Evolutionary conservation across 768 basidiomycete genomes (phyloP), one percentile per base, ranked within the genome.

Genomic region (Boletus vermiculosoides): DNA sequence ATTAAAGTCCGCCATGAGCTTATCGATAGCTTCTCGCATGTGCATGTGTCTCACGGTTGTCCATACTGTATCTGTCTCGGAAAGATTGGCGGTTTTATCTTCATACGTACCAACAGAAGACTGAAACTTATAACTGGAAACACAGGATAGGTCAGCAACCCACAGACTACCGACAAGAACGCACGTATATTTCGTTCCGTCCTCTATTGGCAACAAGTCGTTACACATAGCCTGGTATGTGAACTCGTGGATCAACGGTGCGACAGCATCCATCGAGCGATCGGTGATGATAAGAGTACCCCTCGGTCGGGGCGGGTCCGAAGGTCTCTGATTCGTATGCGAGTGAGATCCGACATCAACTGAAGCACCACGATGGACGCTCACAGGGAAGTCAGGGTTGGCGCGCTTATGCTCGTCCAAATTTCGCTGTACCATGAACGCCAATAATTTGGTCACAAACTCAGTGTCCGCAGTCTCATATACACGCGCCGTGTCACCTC

Each of bases 141-240:
- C 25, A 34, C 16, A 42, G 15, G 34, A 45, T 52, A 34, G 7
- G 41, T 57, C n/a, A 36, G 36, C 25, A 45, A 58, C 18, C 30
- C 49, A 49, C 12, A 58, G 68, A 48, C 9, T 8, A 36, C 5
- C 25, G 71, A 54, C 23, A n/a, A 56, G 6, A 18, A 78, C 92
- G 54, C 62, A 96, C 94, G 83, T 85, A 73, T 98, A 98, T 73
- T 82, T 87, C 10, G 79, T 80, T 25, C 95, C 96, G 58, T 92
- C 85, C 54, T 93, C 83, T 50, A 99, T 91, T 18, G 87, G 88
- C 6, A 99, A 79, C 20, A 99, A 73, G 71, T 99, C 97, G 64
- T 94, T 94, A 48, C 89, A 90, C 97, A 99, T 99, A 0, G 97
- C 96, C 73, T 98, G 97, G 72, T 98, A 99, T 22, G 96, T 98